Evolutionary conservation across 306 rosid species (phyloP).

Genomic region (Sphenostylis stenocarpa): DNA sequence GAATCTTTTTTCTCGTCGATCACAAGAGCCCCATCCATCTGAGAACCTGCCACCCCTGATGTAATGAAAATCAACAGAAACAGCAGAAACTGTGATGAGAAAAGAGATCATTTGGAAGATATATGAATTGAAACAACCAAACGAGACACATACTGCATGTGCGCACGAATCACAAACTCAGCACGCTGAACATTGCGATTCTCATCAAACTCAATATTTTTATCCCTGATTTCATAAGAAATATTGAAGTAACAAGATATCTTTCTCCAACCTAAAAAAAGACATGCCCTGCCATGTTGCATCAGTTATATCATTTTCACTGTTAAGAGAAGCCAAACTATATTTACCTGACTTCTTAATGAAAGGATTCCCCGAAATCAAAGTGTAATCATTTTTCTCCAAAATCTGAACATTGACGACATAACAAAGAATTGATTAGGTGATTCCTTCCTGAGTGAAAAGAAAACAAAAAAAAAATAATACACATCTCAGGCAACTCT

Average conservation of each 20-base stretch:
- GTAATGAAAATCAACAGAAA: constrained; percentile 4
- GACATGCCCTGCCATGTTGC: constrained; percentile 13
- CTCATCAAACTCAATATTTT: constrained; percentile 83
- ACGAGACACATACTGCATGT: constrained; percentile 77
- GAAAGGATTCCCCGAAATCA: constrained; percentile 73
- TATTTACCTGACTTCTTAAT: constrained; percentile 81
- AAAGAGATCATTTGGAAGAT: constrained; percentile 5
- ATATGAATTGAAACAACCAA: constrained; percentile 27
- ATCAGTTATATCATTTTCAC: background rate
- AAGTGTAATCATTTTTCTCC: constrained; percentile 76
- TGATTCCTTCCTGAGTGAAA: background rate
- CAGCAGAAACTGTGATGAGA: background rate
- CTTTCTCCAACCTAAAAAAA: constrained; percentile 90
- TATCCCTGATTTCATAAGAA: constrained; percentile 91
- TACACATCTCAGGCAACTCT: constrained; percentile 2
- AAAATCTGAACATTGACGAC: constrained; percentile 60
- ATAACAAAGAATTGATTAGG: constrained; percentile 24
- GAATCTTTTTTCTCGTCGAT: constrained; percentile 87
- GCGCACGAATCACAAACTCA: constrained; percentile 88
- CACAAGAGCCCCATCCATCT: constrained; percentile 99
- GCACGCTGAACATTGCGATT: constrained; percentile 84
- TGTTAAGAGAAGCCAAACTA: background rate
- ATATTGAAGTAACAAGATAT: constrained; percentile 90
- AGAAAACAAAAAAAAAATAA: background rate
- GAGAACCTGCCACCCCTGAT: constrained; percentile 89